A percentile compares a stretch with the other conserved stretches of the same genome.
These are phyloP conservation scores for Solanum medicagineum DNA, from an alignment of 257 asterid genomes.

Conservation along the genomic window DNA sequence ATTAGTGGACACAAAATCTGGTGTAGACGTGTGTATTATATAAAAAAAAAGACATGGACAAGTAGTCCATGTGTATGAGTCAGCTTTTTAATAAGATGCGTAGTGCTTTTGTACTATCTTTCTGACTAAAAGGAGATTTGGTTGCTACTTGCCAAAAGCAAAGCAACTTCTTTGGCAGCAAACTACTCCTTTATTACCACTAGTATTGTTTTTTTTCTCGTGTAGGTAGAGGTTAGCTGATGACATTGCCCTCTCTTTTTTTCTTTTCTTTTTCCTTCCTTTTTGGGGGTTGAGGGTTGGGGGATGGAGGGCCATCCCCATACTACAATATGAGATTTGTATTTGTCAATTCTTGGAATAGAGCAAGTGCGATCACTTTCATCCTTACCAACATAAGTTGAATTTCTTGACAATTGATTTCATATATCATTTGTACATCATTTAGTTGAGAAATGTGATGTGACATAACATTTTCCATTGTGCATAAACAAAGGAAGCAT, in stretches of 20 bases:
- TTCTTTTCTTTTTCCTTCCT: background rate
- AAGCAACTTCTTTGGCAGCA: background rate
- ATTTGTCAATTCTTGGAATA: background rate
- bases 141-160: background rate
- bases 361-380: background rate
- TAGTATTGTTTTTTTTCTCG: background rate
- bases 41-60: background rate
- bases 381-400: background rate
- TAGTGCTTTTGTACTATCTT: background rate
- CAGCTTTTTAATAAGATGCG: background rate
- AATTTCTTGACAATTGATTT: background rate
- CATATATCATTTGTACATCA: background rate
- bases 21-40: background rate
- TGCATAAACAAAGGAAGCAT: background rate
- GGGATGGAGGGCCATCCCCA: background rate
- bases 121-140: background rate
- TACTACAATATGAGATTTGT: background rate
- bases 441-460: background rate
- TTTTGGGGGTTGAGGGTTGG: background rate
- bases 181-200: background rate
- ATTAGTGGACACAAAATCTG: background rate
- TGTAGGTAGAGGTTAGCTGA: background rate
- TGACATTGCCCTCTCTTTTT: background rate
- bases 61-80: background rate
- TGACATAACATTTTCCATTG: background rate